Evolutionary conservation across 2,329 filamentous ascomycete genomes (phyloP).

Genomic region (Xylaria sp.): DNA sequence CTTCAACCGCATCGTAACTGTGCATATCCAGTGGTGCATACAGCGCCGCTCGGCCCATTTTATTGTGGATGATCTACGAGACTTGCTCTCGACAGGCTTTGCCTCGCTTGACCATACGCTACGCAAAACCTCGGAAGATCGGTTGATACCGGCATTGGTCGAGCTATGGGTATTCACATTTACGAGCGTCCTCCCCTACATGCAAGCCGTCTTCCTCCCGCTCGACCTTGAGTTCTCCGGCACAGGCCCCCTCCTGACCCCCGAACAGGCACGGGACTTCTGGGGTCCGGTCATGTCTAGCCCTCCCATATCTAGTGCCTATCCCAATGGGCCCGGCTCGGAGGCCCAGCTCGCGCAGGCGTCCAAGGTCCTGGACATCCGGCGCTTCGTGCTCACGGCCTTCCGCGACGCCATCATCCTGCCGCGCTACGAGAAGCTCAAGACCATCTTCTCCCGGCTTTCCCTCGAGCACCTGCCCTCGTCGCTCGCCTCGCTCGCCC

Average conservation of each 20-base stretch:
- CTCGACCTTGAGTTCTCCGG: slow-evolving; percentile 93
- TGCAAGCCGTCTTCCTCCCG: slow-evolving; percentile 93
- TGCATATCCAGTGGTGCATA: slow-evolving; percentile 78
- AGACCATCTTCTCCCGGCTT: slow-evolving; percentile 85
- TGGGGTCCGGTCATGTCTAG: slow-evolving; percentile 72
- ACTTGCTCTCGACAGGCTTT: slow-evolving; percentile 81
- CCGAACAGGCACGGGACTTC: slow-evolving; percentile 82
- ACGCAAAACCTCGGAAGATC: slow-evolving; percentile 77
- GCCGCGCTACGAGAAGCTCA: slow-evolving; percentile 84
- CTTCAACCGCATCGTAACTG: slow-evolving; percentile 77
- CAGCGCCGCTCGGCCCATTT: slow-evolving; percentile 71
- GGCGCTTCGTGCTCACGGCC: slow-evolving; percentile 82
- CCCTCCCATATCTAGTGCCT: slow-evolving; percentile 33
- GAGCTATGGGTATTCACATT: slow-evolving; percentile 96
- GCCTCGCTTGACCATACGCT: slow-evolving; percentile 82
- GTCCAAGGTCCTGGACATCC: slow-evolving; percentile 73
- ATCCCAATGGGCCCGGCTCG: slow-evolving; percentile 32
- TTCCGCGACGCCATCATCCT: slow-evolving; percentile 90
- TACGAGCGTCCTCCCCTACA: slow-evolving; percentile 85
- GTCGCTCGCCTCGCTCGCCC: slow-evolving; percentile 53
- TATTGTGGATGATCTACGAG: slow-evolving; percentile 75
- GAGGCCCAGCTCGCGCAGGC: slow-evolving; percentile 51
- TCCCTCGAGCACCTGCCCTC: slow-evolving; percentile 76
- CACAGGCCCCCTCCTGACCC: slow-evolving; percentile 74
- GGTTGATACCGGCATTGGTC: slow-evolving; percentile 85